These are phyloP conservation scores for Termitomyces sp. DNA, from an alignment of 768 basidiomycete genomes.

Conservation along the genomic window DNA sequence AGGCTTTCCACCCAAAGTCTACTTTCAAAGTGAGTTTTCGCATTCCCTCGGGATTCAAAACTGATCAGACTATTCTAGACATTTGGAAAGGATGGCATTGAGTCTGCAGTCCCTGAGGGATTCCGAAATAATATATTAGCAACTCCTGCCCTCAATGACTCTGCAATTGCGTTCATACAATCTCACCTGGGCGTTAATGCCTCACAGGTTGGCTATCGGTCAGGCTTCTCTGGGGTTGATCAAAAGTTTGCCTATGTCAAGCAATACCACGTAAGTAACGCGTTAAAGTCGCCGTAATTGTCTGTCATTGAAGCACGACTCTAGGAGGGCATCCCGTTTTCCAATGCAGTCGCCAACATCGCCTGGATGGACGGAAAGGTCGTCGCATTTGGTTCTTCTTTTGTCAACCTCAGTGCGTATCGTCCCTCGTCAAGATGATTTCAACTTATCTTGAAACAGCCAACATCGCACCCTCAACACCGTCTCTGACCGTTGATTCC, in stretches of 20 bases:
- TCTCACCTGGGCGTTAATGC: slow-evolving; percentile 19
- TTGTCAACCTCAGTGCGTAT: slow-evolving; percentile 26
- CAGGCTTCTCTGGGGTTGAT: slow-evolving; percentile 14
- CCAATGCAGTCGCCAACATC: slow-evolving; percentile 36
- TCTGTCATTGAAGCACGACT: background rate
- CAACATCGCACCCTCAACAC: slow-evolving; percentile 23
- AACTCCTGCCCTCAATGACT: slow-evolving; percentile 19
- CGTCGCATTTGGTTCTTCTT: slow-evolving; percentile 33
- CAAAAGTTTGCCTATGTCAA: slow-evolving; percentile 23
- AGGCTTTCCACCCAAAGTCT: slow-evolving; percentile 20
- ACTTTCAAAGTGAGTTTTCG: slow-evolving; percentile 16
- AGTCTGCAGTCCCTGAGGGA: slow-evolving; percentile 13
- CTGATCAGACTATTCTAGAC: slow-evolving; percentile 10
- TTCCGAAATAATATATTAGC: slow-evolving; percentile 10
- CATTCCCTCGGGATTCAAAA: background rate
- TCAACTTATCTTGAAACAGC: slow-evolving; percentile 3
- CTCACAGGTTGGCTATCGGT: slow-evolving; percentile 14
- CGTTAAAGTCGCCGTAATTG: background rate
- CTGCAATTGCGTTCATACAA: slow-evolving; percentile 23
- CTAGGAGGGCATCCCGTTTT: slow-evolving; percentile 22
- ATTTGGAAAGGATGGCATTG: slow-evolving; percentile 20
- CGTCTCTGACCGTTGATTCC: slow-evolving; percentile 25
- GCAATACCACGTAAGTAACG: slow-evolving; percentile 22
- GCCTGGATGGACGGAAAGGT: slow-evolving; percentile 34
- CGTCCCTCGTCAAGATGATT: background rate